phyloP scores from a whole-genome alignment of 495 filamentous ascomycete species.

The Chaetomidium leptoderma region DNA sequence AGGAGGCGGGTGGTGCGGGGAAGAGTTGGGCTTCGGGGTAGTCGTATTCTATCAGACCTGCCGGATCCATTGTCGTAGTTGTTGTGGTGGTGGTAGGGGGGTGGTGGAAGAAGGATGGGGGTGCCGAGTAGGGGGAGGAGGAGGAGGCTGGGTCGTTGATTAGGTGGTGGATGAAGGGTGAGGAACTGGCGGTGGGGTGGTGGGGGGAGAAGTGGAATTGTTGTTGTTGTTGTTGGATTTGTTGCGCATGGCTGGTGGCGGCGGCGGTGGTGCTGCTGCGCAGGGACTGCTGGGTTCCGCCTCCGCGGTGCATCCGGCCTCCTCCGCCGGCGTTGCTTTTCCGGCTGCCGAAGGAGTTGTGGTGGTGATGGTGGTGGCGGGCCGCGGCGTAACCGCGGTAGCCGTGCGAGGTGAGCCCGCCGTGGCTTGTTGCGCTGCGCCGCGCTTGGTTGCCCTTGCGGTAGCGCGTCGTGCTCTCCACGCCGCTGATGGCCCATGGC shows the following conservation, averaged over 20 bases:
- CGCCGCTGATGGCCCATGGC: constrained; percentile 39
- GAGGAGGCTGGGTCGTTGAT: not conserved
- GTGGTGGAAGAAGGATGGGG: not conserved
- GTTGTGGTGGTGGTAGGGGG: not conserved
- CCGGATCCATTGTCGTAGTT: not conserved
- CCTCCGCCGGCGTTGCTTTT: not conserved
- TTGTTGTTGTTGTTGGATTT: not conserved
- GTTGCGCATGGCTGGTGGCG: not conserved
- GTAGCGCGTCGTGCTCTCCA: constrained; percentile 48
- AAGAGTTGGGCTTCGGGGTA: constrained; percentile 8
- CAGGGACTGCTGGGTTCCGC: not conserved
- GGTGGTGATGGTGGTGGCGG: not conserved
- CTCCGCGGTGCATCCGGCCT: not conserved
- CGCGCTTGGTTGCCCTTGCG: constrained; percentile 36
- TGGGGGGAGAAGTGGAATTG: not conserved
- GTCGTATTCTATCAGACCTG: not conserved
- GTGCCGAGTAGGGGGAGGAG: not conserved
- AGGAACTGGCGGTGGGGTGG: not conserved
- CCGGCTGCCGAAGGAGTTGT: not conserved
- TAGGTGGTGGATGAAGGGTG: constrained; percentile 1
- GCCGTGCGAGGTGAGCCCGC: not conserved
- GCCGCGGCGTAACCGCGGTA: constrained; percentile 6
- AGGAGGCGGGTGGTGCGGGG: not conserved
- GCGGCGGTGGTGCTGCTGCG: not conserved
- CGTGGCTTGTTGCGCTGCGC: constrained; percentile 13